A percentile compares a stretch with the other conserved stretches of the same genome.
Evolutionary conservation across 2,329 filamentous ascomycete genomes (phyloP).

Genomic region (Cordyceps cateniannulata): DNA sequence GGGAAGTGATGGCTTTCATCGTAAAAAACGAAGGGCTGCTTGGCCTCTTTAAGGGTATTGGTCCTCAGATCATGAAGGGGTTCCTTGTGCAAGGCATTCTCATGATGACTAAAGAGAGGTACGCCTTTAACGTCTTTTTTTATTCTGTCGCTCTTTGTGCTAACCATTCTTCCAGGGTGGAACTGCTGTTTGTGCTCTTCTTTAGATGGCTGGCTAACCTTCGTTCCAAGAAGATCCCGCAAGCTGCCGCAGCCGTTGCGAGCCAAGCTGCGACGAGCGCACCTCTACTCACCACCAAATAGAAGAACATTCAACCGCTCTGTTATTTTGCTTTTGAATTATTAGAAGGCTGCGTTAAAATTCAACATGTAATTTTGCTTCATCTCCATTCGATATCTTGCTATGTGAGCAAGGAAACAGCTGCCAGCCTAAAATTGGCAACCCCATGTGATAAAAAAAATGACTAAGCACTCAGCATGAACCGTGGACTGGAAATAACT

Average conservation of each 20-base stretch:
- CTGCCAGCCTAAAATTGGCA: too few relatives aligned
- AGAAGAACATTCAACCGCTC: not conserved
- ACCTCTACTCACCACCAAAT: slow-evolving; percentile 5
- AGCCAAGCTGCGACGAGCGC: slow-evolving; percentile 13
- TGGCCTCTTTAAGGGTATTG: slow-evolving; percentile 95
- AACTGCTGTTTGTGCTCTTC: slow-evolving; percentile 79
- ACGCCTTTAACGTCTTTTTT: slow-evolving; percentile 22
- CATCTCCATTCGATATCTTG: too few relatives aligned
- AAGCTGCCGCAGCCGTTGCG: slow-evolving; percentile 57
- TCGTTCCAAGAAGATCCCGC: slow-evolving; percentile 62
- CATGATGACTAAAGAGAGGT: slow-evolving; percentile 99
- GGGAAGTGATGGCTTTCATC: slow-evolving; percentile 94
- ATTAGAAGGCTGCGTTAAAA: not conserved
- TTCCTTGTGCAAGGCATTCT: slow-evolving; percentile 88
- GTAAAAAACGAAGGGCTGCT: slow-evolving; percentile 75
- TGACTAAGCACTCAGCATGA: slow-evolving; percentile 2
- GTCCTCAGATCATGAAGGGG: slow-evolving; percentile 87
- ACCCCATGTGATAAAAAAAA: too few relatives aligned
- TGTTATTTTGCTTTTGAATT: not conserved
- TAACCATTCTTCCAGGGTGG: slow-evolving; percentile 53
- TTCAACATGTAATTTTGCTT: not conserved
- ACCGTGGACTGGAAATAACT: too few relatives aligned
- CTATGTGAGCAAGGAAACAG: not conserved
- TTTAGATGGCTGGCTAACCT: slow-evolving; percentile 74
- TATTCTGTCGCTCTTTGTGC: slow-evolving; percentile 7